These are phyloP conservation scores for Diaporthe batatas DNA, from an alignment of 2,329 filamentous ascomycete genomes.

Conservation along the genomic window DNA sequence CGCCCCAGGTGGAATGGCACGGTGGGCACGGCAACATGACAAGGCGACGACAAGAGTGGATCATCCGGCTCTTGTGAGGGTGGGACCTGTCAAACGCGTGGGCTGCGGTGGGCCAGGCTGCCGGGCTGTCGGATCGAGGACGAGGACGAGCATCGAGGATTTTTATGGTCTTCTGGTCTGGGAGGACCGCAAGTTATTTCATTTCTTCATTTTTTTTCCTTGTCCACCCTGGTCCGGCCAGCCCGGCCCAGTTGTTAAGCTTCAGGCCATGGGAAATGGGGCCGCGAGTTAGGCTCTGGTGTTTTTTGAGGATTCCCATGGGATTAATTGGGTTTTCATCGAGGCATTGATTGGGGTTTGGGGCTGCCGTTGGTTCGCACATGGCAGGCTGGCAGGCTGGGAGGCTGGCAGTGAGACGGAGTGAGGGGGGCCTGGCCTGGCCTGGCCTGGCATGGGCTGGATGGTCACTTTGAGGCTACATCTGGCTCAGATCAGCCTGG, in stretches of 20 bases:
- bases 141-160: background rate
- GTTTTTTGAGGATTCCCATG: slow-evolving; percentile 1
- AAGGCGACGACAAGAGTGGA: background rate
- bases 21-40: background rate
- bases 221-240: too few species aligned
- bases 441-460: too few species aligned
- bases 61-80: slow-evolving; percentile 1
- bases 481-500: background rate
- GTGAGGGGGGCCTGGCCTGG: too few species aligned
- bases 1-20: background rate
- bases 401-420: too few species aligned
- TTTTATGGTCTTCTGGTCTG: too few species aligned
- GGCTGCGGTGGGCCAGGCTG: background rate
- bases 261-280: too few species aligned
- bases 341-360: background rate
- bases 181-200: too few species aligned
- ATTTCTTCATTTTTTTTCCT: too few species aligned
- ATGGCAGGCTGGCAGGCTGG: background rate
- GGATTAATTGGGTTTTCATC: slow-evolving; percentile 21
- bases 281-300: background rate
- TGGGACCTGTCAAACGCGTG: background rate
- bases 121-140: background rate
- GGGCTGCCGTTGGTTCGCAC: background rate
- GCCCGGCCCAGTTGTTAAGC: too few species aligned
- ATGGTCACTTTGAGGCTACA: background rate